These are phyloP conservation scores for Ascocoryne sarcoides DNA, from an alignment of 2,329 filamentous ascomycete genomes.

Conservation along the genomic window DNA sequence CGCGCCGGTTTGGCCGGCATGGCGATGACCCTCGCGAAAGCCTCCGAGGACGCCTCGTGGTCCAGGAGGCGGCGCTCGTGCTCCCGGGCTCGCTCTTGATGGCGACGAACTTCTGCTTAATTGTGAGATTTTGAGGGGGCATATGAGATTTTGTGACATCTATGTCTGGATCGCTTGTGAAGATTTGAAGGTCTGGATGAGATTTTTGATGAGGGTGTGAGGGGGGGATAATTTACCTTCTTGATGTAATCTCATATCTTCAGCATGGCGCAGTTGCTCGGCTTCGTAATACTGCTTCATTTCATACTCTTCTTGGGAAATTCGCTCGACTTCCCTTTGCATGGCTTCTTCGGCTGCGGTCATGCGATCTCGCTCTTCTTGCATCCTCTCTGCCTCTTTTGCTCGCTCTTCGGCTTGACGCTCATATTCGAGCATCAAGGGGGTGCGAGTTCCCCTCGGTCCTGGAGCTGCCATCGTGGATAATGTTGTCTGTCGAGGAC, in stretches of 20 bases:
- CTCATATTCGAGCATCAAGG: conserved; percentile 26
- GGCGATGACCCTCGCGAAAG: conserved; percentile 27
- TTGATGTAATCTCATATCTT: conserved; percentile 25
- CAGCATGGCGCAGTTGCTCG: conserved; percentile 25
- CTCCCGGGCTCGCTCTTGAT: conserved; percentile 20
- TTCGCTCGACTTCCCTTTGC: conserved; percentile 20
- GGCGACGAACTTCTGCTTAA: conserved; percentile 20
- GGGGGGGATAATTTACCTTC: conserved; percentile 14
- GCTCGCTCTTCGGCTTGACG: conserved; percentile 25
- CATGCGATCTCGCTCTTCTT: conserved; percentile 24
- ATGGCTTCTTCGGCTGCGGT: conserved; percentile 17
- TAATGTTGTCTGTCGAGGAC: no score
- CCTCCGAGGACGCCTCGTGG: conserved; percentile 25
- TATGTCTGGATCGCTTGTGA: no score
- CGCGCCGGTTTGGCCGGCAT: conserved; percentile 23
- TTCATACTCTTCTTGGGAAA: conserved; percentile 27
- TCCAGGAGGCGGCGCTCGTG: conserved; percentile 18
- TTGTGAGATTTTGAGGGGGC: no score
- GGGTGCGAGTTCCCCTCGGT: conserved; percentile 23
- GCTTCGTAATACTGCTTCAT: conserved; percentile 28
- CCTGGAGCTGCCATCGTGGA: conserved; percentile 7
- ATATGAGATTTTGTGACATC: no score
- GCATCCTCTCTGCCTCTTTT: conserved; percentile 21
- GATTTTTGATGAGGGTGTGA: no score
- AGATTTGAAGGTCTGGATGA: no score